Evolutionary conservation across 1,284 basidiomycete genomes (phyloP).

Genomic region (Cerrena zonata): DNA sequence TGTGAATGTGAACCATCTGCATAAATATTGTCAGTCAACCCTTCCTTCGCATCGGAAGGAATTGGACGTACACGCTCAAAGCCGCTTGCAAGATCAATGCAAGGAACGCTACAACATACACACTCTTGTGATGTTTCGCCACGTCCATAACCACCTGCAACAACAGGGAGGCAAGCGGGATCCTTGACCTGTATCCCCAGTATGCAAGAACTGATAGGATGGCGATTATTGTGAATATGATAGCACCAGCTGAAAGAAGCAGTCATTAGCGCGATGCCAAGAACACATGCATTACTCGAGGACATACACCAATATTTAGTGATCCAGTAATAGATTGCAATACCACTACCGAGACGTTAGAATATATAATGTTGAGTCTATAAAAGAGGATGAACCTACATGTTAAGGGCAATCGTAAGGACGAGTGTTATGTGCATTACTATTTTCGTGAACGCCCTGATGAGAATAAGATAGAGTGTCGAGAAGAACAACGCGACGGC

Average conservation of each 20-base stretch:
- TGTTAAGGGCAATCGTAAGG: constrained; percentile 65
- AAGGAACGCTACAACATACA: constrained; percentile 73
- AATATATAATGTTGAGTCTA: neutral
- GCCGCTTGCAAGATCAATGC: constrained; percentile 69
- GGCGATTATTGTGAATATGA: constrained; percentile 72
- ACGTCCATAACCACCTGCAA: constrained; percentile 81
- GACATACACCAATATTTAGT: constrained; percentile 68
- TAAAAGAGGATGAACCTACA: constrained; percentile 40
- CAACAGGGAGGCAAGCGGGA: constrained; percentile 73
- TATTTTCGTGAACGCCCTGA: constrained; percentile 69
- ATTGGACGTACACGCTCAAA: constrained; percentile 53
- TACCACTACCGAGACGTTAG: constrained; percentile 36
- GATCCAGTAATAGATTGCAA: constrained; percentile 74
- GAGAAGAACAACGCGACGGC: constrained; percentile 47
- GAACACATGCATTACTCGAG: no score
- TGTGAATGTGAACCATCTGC: constrained; percentile 68
- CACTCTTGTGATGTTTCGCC: constrained; percentile 75
- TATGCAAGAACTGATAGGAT: constrained; percentile 59
- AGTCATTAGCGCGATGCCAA: no score
- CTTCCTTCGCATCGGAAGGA: neutral
- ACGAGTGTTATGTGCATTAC: constrained; percentile 80
- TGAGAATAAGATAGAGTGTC: constrained; percentile 52
- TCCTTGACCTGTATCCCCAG: constrained; percentile 64
- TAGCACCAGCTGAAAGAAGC: constrained; percentile 52
- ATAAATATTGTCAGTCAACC: neutral